These are phyloP conservation scores for Monosporascus cannonballus DNA, from an alignment of 2,329 filamentous ascomycete species.

Conservation along the genomic window DNA sequence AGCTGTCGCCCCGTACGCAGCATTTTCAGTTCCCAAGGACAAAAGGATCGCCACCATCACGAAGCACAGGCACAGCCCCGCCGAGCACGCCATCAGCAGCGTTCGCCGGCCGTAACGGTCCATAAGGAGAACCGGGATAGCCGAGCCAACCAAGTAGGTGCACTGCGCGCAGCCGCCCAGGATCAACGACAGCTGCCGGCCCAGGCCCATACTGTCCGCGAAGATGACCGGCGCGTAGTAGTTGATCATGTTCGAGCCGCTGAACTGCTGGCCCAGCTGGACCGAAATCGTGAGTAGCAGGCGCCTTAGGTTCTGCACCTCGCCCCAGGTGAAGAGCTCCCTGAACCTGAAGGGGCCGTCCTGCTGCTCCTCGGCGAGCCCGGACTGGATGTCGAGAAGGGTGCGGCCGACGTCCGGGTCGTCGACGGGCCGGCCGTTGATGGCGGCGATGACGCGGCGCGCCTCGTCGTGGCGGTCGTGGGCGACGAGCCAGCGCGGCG, in stretches of 20 bases:
- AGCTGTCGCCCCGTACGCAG: conserved; percentile 34
- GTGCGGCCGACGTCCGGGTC: conserved; percentile 10
- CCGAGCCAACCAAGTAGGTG: conserved; percentile 33
- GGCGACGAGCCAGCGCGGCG: conserved; percentile 29
- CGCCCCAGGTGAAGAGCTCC: conserved; percentile 16
- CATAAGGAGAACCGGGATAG: conserved; percentile 34
- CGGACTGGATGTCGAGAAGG: conserved; percentile 11
- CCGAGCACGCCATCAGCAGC: conserved; percentile 33
- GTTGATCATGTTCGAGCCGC: conserved; percentile 20
- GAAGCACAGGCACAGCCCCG: conserved; percentile 37
- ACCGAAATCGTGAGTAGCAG: conserved; percentile 20
- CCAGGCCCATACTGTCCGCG: conserved; percentile 30
- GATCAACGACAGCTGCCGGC: conserved; percentile 43
- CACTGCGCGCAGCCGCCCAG: conserved; percentile 39
- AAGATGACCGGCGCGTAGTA: conserved; percentile 34
- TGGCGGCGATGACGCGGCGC: conserved; percentile 9
- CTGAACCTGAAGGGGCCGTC: conserved; percentile 15
- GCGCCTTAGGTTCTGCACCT: conserved; percentile 19
- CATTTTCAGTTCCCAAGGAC: conserved; percentile 21
- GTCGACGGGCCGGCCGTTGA: conserved; percentile 9
- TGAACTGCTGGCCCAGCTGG: conserved; percentile 23
- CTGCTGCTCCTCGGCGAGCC: conserved; percentile 11
- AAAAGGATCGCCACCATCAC: conserved; percentile 32
- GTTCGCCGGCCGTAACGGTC: conserved; percentile 34
- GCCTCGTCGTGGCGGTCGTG: conserved; percentile 27